Percentiles rank a stretch among this genome's conserved stretches.
Conservation (phyloP, 108 stramenopile genomes). For the Cylindrotheca fusiformis region DNA sequence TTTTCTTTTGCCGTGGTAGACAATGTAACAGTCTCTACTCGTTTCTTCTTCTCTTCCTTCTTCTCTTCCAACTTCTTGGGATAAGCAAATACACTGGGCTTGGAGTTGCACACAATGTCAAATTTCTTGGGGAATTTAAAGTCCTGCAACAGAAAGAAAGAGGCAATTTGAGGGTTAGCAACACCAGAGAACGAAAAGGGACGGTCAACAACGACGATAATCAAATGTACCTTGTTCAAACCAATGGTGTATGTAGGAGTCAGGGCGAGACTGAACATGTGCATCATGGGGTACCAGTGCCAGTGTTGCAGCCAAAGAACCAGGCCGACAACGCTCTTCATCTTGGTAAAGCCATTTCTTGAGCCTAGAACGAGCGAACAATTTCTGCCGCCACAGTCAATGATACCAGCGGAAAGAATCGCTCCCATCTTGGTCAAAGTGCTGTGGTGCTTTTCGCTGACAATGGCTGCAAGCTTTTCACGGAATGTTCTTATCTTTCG, state of each 20-base stretch:
- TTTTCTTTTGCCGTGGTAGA: conserved; percentile 97
- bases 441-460: conserved; percentile 93
- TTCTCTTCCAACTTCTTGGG: conserved; percentile 97
- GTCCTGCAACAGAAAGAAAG: conserved; percentile 31
- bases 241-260: conserved; percentile 96
- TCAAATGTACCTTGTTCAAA: conserved; percentile 68
- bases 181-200: not conserved
- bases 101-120: conserved; percentile 87
- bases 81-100: conserved; percentile 93
- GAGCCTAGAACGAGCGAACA: conserved; percentile 85
- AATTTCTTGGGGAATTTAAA: conserved; percentile 95
- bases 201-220: no score
- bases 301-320: conserved; percentile 98
- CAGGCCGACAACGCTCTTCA: conserved; percentile 92
- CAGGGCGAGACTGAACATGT: conserved; percentile 93
- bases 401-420: conserved; percentile 93
- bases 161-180: not conserved
- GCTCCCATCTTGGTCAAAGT: conserved; percentile 99
- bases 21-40: conserved; percentile 94
- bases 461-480: conserved; percentile 70
- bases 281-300: conserved; percentile 99
- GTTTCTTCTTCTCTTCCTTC: conserved; percentile 98
- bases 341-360: conserved; percentile 93
- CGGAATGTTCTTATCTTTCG: conserved; percentile 87
- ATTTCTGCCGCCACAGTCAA: conserved; percentile 98